Evolutionary conservation across 495 filamentous ascomycete genomes (phyloP).

Genomic region (Aspergillus avenaceus): DNA sequence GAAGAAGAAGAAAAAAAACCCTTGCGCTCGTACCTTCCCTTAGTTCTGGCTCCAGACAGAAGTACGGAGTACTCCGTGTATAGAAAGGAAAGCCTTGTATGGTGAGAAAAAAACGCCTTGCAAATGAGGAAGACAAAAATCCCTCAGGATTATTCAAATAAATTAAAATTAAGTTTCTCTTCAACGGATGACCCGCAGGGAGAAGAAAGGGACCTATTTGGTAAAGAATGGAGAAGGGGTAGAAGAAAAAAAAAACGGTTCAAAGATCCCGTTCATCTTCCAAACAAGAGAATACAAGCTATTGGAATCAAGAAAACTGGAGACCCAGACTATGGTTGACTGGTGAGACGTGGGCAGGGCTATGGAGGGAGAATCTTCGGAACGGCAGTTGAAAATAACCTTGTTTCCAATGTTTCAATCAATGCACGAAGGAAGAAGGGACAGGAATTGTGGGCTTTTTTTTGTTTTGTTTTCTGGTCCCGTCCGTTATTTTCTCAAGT

Average conservation of each 20-base stretch:
- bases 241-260: not conserved
- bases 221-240: not conserved
- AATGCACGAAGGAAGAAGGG: constrained; percentile 4
- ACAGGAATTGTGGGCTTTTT: not conserved
- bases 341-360: not conserved
- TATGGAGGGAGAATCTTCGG: constrained; percentile 13
- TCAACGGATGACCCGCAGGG: constrained; percentile 4
- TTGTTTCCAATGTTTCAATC: constrained; percentile 16
- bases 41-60: too few species aligned
- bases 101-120: not conserved
- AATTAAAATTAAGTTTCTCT: not conserved
- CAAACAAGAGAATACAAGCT: not conserved
- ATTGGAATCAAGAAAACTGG: not conserved
- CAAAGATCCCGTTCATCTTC: not conserved
- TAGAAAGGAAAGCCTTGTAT: too few species aligned
- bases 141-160: not conserved
- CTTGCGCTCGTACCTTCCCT: too few species aligned
- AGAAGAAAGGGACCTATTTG: not conserved
- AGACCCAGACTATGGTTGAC: not conserved
- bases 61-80: too few species aligned
- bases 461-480: too few species aligned
- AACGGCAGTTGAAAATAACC: constrained; percentile 24
- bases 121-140: not conserved
- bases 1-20: not conserved
- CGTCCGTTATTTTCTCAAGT: too few species aligned